phyloP scores from a whole-genome alignment of 192 early-diverging fungal genomes.

The Coemansia sp. region DNA sequence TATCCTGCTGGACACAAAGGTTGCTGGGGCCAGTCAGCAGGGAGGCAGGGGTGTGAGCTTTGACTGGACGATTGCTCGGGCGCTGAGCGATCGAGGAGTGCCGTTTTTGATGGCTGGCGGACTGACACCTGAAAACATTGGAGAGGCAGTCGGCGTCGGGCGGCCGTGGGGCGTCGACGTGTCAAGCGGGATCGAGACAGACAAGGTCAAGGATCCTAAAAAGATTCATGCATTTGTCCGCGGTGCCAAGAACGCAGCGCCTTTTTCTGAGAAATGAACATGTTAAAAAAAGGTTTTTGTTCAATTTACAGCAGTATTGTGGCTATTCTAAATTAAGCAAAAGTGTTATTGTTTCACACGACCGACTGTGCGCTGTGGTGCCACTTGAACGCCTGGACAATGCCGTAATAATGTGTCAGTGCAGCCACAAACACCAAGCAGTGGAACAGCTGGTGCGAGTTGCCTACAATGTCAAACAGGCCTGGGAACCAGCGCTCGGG shows the following conservation, averaged over 20 bases:
- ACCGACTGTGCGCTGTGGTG: slow-evolving; percentile 49
- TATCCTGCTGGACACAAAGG: slow-evolving; percentile 64
- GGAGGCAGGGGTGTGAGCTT: slow-evolving; percentile 80
- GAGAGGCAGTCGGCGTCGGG: slow-evolving; percentile 63
- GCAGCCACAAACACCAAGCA: slow-evolving; percentile 76
- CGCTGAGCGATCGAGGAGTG: slow-evolving; percentile 55
- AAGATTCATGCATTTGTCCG: slow-evolving; percentile 75
- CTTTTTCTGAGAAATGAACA: not conserved
- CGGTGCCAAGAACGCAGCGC: slow-evolving; percentile 31
- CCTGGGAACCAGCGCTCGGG: slow-evolving; percentile 88
- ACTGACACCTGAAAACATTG: slow-evolving; percentile 79
- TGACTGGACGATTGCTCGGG: slow-evolving; percentile 79
- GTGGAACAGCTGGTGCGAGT: slow-evolving; percentile 96
- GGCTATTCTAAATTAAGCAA: too few species aligned
- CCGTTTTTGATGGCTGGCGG: slow-evolving; percentile 91
- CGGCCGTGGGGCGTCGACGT: slow-evolving; percentile 90
- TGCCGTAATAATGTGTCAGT: slow-evolving; percentile 72
- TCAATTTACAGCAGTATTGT: too few species aligned
- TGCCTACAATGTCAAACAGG: slow-evolving; percentile 75
- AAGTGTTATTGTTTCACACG: slow-evolving; percentile 6
- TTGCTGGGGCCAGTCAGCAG: slow-evolving; percentile 55
- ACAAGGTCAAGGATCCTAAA: slow-evolving; percentile 71
- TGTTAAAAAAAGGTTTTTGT: not conserved
- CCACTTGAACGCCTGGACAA: slow-evolving; percentile 59
- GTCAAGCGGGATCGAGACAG: slow-evolving; percentile 86